A percentile compares a stretch with the other conserved stretches of the same genome.
Evolutionary conservation across 2,329 filamentous ascomycete genomes (phyloP).

Genomic region (Pseudogymnoascus sp.): DNA sequence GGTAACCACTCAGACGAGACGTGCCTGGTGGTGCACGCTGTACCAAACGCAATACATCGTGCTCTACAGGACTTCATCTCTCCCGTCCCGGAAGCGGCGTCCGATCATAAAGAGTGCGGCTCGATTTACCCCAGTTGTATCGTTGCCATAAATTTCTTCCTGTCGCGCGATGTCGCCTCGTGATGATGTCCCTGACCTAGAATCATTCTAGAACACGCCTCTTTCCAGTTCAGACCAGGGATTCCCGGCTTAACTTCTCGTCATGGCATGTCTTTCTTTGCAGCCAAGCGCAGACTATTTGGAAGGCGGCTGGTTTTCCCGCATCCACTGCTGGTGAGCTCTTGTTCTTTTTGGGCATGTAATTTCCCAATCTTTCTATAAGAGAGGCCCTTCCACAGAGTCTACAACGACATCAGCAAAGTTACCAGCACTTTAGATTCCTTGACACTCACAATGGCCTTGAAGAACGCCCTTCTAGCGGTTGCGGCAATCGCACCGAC

Average conservation of each 20-base stretch:
- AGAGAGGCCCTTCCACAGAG: background rate
- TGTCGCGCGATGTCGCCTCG: background rate
- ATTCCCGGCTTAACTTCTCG: background rate
- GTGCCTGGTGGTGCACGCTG: background rate
- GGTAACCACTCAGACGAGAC: background rate
- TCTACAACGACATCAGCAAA: background rate
- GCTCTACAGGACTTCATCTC: background rate
- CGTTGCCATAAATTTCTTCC: background rate
- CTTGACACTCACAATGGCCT: conserved; percentile 20
- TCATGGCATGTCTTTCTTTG: conserved; percentile 32
- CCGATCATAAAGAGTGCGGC: background rate
- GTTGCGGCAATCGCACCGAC: conserved; percentile 27
- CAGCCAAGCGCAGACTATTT: background rate
- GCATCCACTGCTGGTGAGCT: background rate
- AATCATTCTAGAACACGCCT: background rate
- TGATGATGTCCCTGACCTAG: background rate
- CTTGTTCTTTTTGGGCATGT: background rate
- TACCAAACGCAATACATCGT: background rate
- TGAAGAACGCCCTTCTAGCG: conserved; percentile 22
- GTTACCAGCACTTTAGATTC: conserved; percentile 9
- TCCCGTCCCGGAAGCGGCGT: conserved; percentile 3
- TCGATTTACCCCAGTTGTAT: background rate
- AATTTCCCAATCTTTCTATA: background rate
- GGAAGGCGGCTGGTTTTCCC: background rate
- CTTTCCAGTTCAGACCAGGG: background rate